Conservation (phyloP, 106 monocot species). For the Acorus gramineus region DNA sequence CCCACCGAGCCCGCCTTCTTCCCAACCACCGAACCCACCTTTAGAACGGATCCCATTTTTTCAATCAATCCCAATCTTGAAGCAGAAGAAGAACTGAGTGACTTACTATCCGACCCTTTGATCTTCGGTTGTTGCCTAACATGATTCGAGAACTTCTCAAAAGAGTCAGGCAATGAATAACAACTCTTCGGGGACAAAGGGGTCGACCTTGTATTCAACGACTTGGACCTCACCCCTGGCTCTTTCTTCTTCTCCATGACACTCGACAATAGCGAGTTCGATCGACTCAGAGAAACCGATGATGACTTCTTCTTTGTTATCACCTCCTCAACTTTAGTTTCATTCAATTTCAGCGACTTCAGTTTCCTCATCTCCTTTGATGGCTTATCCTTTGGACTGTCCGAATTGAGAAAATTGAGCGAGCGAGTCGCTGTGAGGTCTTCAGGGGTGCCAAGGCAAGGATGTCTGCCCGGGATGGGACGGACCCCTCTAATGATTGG, state of each 20-base stretch:
- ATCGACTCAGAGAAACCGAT: conserved; percentile 20
- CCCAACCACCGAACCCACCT: conserved; percentile 17
- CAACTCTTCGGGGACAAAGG: conserved; percentile 63
- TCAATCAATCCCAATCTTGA: conserved; percentile 44
- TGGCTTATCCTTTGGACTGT: conserved; percentile 11
- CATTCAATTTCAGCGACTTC: conserved; percentile 21
- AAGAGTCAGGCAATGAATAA: conserved; percentile 54
- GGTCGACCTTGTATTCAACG: conserved; percentile 32
- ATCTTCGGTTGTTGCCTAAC: conserved; percentile 40
- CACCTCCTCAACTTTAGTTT: conserved; percentile 25
- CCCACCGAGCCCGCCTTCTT: conserved; percentile 29
- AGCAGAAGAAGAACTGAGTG: conserved; percentile 1
- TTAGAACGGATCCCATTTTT: conserved; percentile 41
- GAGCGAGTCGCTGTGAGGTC: conserved; percentile 46
- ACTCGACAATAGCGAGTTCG: conserved; percentile 39
- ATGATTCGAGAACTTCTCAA: conserved; percentile 50
- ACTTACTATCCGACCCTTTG: conserved; percentile 19
- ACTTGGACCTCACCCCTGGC: conserved; percentile 18
- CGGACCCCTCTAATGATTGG: conserved; percentile 56
- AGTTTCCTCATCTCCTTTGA: conserved; percentile 28
- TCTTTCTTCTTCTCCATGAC: conserved; percentile 25
- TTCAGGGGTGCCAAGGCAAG: conserved; percentile 67
- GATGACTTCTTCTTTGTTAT: conserved; percentile 19
- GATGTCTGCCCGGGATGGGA: conserved; percentile 74
- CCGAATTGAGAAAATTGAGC: conserved; percentile 30